Base-by-base conservation (phyloP, 2,329 filamentous ascomycete species). In the Colletotrichum sp. region DNA sequence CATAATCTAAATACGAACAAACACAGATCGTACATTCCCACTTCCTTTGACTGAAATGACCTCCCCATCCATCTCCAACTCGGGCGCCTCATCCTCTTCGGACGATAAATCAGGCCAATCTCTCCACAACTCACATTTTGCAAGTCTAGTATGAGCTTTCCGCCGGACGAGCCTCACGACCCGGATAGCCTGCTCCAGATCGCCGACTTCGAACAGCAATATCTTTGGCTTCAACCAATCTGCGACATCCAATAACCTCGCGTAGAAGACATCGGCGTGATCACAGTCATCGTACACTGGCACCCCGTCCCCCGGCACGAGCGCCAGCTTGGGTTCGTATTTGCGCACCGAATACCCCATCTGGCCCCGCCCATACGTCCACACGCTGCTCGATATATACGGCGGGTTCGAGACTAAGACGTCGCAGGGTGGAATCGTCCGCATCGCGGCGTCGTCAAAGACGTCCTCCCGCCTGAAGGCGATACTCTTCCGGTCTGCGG, bases 381-480 rank as follows among this genome's bases (percentile, higher is more conserved):
- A 88, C 12, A 84, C 80, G 52, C 82, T 78, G 0, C 88, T 86
- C 3, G 96, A 98, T 67, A 99, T 93, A 82, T 99, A 99, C 1
- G 97, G 97, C 18, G 97, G 97, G 81, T 99, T 99, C 2, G 94
- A 94, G 43, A 97, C 90, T 2, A 99, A 84, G 6, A 99, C 85
- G 77, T 98, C 93, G 80, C 83, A 89, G 5, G 60, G 57, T 1
- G 81, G 60, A 3, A 85, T 74, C 3, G 72, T 36, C 5, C 77
- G 59, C 68, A 88, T 82, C 76, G 84, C 85, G 39, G 79, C 80
- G 18, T 88, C 83, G 8, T 82, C 80, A 76, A 92, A 91, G 16
- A 92, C 83, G 74, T 92, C 85, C 2, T 86, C 89, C 21, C 84
- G 81, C 18, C 83, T 79, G 77, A 94, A 92, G 1, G 78, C 75